Evolutionary conservation across 2,329 filamentous ascomycete genomes (phyloP), one percentile per base, ranked within the genome.

Genomic region (Trichoderma sp.): DNA sequence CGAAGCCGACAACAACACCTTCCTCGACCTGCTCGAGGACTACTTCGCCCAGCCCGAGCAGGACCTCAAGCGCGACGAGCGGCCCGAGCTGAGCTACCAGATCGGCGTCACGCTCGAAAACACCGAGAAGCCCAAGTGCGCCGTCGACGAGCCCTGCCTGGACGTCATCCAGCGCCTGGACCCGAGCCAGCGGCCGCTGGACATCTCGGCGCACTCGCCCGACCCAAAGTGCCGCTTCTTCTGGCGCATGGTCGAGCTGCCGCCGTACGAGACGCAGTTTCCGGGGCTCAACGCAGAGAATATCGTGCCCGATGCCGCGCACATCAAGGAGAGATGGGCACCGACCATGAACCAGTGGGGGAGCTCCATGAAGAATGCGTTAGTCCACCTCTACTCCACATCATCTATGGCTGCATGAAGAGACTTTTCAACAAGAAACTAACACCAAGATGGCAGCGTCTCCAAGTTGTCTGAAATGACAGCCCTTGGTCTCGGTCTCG

Each of bases 211-310:
- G 7, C 88, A 90, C 77, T 77, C 82, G 32, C 88, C 88, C 0
- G 88, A 90, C 71, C 88, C 88, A 50, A 90, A 90, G 79, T 89
- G 87, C 76, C 84, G 88, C 57, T 90, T 90, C 82, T 90, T 90
- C 78, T 90, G 88, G 88, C 81, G 86, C 73, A 88, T 90, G 86
- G 84, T 81, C 12, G 85, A 88, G 75, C 72, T 74, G 67, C 84
- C 87, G 28, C 87, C 88, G 0, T 88, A 87, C 73, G 78, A 83
- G 77, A 89, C 88, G 0, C 76, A 83, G 72, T 90, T 89, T 73
- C 87, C 87, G 0, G 84, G 82, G 0, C 78, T 90, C 20, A 89
- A 89, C 71, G 86, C 88, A 0, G 75, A 80, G 2, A 90, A 90
- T 23, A 83, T 90, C 36, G 82, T 85, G 5, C 88, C 88, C 0